Evolutionary conservation across 352 stramenopile species (phyloP).

Genomic region (Globisporangium viniferum): DNA sequence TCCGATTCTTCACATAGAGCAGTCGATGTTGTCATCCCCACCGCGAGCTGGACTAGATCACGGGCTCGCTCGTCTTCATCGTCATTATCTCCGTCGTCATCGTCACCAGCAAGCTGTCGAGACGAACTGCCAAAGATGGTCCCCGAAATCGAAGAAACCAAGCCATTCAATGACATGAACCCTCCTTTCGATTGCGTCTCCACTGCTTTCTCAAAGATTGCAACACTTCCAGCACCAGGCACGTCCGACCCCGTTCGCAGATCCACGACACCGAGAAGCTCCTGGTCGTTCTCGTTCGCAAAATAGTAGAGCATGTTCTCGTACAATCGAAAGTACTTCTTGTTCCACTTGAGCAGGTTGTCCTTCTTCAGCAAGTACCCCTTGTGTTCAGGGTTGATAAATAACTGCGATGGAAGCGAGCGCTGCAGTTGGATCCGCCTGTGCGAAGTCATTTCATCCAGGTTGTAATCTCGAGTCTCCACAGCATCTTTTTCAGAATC

Average conservation of each 20-base stretch:
- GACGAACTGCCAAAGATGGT: slow-evolving; percentile 70
- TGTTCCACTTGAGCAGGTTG: slow-evolving; percentile 88
- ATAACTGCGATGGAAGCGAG: slow-evolving; percentile 78
- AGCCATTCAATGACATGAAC: slow-evolving; percentile 78
- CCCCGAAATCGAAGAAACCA: slow-evolving; percentile 78
- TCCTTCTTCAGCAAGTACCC: slow-evolving; percentile 85
- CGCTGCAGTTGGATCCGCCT: slow-evolving; percentile 78
- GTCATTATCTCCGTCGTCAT: slow-evolving; percentile 30
- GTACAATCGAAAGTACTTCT: slow-evolving; percentile 86
- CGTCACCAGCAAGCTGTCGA: slow-evolving; percentile 40
- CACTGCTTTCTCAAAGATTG: slow-evolving; percentile 77
- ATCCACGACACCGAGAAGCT: slow-evolving; percentile 82
- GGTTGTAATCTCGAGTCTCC: slow-evolving; percentile 85
- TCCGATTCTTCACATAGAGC: slow-evolving; percentile 62
- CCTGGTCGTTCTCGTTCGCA: slow-evolving; percentile 77
- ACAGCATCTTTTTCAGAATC: slow-evolving; percentile 77
- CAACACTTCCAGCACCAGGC: slow-evolving; percentile 66
- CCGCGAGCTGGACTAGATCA: slow-evolving; percentile 58
- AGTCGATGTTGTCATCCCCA: slow-evolving; percentile 71
- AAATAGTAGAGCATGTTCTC: slow-evolving; percentile 90
- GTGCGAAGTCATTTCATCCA: slow-evolving; percentile 84
- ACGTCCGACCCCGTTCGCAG: slow-evolving; percentile 64
- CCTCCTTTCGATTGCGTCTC: slow-evolving; percentile 49
- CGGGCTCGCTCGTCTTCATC: slow-evolving; percentile 50
- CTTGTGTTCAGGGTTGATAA: slow-evolving; percentile 73